Evolutionary conservation across 1,284 basidiomycete genomes (phyloP), one percentile per base, ranked within the genome.

Genomic region (Pascua guehoae): DNA sequence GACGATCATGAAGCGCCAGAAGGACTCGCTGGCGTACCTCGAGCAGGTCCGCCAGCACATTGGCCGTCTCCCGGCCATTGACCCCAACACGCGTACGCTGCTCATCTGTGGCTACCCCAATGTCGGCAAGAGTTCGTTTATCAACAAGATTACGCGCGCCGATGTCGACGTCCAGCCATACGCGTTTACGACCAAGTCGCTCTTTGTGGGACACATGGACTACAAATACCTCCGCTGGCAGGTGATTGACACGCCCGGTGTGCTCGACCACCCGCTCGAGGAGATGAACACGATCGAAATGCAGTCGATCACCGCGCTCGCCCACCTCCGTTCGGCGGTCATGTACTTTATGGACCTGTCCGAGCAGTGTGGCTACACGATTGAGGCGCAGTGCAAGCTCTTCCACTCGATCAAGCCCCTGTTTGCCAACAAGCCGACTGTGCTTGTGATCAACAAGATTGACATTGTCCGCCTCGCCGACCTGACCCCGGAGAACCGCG

Each of bases 211-310:
- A 2, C 93, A 97, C 78, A 83, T 97, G 74, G 93, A 97, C 78
- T 96, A 97, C 82, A 92, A 93, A 74, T 97, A 97, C 80, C 84
- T 97, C 66, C 85, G 93, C 63, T 97, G 93, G 93, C 93, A 97
- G 77, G 93, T 96, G 47, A 94, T 97, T 69, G 92, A 94, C 81
- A 95, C 91, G 42, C 91, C 92, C 12, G 92, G 92, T 61, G 87
- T 95, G 58, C 81, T 95, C 53, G 76, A 77, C 57, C 91, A 95
- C 75, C 93, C 93, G 2, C 82, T 97, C 45, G 93, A 97, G 77
- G 93, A 97, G 60, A 96, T 97, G 94, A 96, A 96, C 82, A 96
- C 93, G 59, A 97, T 97, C 67, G 94, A 97, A 80, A 97, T 97
- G 92, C 93, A 97, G 81, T 93, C 89, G 69, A 94, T 97, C 76